Conservation (phyloP, 108 stramenopile genomes). For the Skeletonema grethae region DNA sequence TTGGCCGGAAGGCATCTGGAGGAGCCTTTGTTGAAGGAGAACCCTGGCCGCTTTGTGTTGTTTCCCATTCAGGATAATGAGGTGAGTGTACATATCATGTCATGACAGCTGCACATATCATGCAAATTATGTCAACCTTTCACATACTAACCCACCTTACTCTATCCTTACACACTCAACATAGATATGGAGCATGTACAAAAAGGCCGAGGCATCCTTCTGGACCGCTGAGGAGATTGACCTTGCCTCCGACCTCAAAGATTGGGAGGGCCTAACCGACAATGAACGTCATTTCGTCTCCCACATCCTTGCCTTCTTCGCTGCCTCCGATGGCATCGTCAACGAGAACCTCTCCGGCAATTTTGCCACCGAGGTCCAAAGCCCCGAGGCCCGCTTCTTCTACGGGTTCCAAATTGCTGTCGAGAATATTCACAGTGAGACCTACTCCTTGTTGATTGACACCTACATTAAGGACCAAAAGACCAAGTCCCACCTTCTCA, state of each 20-base stretch:
- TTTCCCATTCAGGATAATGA: conserved; percentile 99
- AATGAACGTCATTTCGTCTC: conserved; percentile 99
- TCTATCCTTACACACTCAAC: neutral
- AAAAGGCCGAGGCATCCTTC: conserved; percentile 99
- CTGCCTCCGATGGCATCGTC: conserved; percentile 99
- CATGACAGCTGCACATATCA: neutral
- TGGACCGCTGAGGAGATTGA: conserved; percentile 99
- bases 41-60: conserved; percentile 94
- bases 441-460: conserved; percentile 98
- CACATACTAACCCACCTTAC: neutral
- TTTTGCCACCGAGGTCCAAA: conserved; percentile 96
- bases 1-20: conserved; percentile 53
- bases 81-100: conserved; percentile 55
- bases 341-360: conserved; percentile 98
- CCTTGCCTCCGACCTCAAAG: conserved; percentile 91
- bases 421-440: conserved; percentile 99
- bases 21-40: conserved; percentile 79
- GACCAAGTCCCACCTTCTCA: conserved; percentile 83
- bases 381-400: conserved; percentile 98
- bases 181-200: conserved; percentile 97
- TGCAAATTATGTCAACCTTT: neutral
- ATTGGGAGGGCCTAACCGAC: conserved; percentile 91
- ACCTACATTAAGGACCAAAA: conserved; percentile 93
- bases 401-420: conserved; percentile 99
- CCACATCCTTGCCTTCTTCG: conserved; percentile 99